These are phyloP conservation scores for Pyrenophora tritici-repentis DNA, from an alignment of 2,329 filamentous ascomycete genomes.

Conservation along the genomic window DNA sequence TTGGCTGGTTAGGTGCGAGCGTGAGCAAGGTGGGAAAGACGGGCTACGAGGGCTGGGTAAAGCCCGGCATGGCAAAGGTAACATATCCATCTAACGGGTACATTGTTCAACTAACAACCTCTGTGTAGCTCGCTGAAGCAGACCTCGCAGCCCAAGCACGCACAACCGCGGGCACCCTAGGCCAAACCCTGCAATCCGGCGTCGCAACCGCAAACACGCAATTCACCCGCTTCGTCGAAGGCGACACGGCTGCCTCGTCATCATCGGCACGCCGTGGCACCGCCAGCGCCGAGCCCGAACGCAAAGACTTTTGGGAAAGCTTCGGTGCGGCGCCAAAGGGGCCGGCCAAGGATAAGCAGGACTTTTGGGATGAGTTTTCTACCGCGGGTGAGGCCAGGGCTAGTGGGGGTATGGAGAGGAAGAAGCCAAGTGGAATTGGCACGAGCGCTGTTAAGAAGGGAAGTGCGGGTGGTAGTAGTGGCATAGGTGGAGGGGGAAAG, in stretches of 20 bases:
- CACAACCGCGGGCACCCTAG: conserved; percentile 58
- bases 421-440: conserved; percentile 59
- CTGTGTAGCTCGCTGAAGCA: conserved; percentile 71
- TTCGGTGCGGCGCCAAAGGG: conserved; percentile 71
- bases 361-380: conserved; percentile 57
- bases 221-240: conserved; percentile 88
- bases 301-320: conserved; percentile 61
- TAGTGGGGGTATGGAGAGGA: conserved; percentile 32
- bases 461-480: conserved; percentile 24
- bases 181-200: conserved; percentile 66
- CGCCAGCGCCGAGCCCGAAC: conserved; percentile 60
- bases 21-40: conserved; percentile 90
- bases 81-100: neutral
- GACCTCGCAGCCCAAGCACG: conserved; percentile 64
- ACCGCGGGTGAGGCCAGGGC: conserved; percentile 34
- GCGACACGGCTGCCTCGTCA: conserved; percentile 48
- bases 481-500: conserved; percentile 43
- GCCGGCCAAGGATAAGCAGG: conserved; percentile 57
- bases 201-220: conserved; percentile 77
- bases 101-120: conserved; percentile 16
- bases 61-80: conserved; percentile 89
- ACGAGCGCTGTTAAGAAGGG: conserved; percentile 67
- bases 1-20: conserved; percentile 89
- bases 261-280: conserved; percentile 20
- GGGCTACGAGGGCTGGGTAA: conserved; percentile 88